Evolutionary conservation across 2,329 filamentous ascomycete genomes (phyloP).

Genomic region (Monosporascus sp.): DNA sequence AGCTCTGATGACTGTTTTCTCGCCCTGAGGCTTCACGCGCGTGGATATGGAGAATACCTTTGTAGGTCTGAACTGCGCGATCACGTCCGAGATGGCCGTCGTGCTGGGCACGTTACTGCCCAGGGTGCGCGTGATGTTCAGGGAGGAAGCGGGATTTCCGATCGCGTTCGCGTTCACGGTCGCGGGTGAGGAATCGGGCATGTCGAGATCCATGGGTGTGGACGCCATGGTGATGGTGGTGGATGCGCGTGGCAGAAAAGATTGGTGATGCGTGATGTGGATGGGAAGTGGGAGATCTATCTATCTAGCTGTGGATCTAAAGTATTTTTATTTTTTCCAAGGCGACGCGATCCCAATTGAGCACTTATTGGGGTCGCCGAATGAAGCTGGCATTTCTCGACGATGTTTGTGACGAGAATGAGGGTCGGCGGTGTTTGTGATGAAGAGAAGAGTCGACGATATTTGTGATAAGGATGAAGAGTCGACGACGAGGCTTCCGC

Average conservation of each 20-base stretch:
- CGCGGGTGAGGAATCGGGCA: slow-evolving; percentile 31
- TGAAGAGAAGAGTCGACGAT: not conserved
- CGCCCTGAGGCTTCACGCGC: not conserved
- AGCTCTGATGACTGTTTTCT: not conserved
- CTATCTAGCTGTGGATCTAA: not conserved
- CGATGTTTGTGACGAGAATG: not conserved
- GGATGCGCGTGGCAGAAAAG: not conserved
- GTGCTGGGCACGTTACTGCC: slow-evolving; percentile 38
- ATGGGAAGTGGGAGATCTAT: not conserved
- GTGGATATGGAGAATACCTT: slow-evolving; percentile 50
- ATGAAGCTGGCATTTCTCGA: not conserved
- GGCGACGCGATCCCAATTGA: not conserved
- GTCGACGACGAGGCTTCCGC: not conserved
- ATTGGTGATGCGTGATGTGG: not conserved
- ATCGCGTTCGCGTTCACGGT: slow-evolving; percentile 27
- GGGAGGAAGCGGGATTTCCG: slow-evolving; percentile 31
- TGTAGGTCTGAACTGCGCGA: slow-evolving; percentile 71
- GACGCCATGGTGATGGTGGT: slow-evolving; percentile 39
- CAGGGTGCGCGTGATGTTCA: slow-evolving; percentile 47
- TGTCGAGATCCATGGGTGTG: slow-evolving; percentile 54
- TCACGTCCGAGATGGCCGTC: slow-evolving; percentile 71
- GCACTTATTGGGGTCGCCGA: not conserved
- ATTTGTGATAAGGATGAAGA: not conserved
- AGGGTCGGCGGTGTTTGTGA: not conserved
- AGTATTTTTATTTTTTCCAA: not conserved